phyloP scores from a whole-genome alignment of 768 basidiomycete species.

The Kwoniella shandongensis region DNA sequence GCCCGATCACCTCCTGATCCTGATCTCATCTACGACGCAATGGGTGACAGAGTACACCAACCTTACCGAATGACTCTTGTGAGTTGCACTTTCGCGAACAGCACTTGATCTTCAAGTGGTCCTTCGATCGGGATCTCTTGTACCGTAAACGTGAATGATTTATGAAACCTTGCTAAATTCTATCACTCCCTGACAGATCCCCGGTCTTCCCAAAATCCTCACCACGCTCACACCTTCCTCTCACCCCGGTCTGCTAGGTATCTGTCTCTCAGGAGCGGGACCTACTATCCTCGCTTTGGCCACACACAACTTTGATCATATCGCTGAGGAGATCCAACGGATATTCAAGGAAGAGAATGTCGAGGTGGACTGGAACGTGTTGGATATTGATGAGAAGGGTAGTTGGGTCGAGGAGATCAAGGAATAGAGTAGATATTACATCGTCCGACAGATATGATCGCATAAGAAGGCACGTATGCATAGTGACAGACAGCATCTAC shows the following conservation, averaged over 20 bases:
- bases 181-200: constrained; percentile 64
- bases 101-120: too few relatives aligned
- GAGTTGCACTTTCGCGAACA: too few relatives aligned
- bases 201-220: constrained; percentile 90
- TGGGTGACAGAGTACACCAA: constrained; percentile 98
- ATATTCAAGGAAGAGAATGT: constrained; percentile 73
- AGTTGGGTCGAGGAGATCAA: constrained; percentile 50
- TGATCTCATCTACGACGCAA: constrained; percentile 96
- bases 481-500: too few relatives aligned
- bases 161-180: too few relatives aligned
- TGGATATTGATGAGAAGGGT: constrained; percentile 63
- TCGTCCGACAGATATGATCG: too few relatives aligned
- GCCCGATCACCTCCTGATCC: constrained; percentile 88
- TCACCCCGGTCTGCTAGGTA: constrained; percentile 92
- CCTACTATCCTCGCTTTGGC: constrained; percentile 96
- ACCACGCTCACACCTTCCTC: constrained; percentile 79
- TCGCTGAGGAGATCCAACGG: constrained; percentile 74
- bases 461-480: too few relatives aligned
- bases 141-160: too few relatives aligned
- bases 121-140: too few relatives aligned
- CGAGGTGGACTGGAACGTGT: constrained; percentile 85
- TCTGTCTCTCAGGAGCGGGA: constrained; percentile 95
- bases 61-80: constrained; percentile 88
- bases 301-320: constrained; percentile 74
- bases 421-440: not conserved